These are phyloP conservation scores for Scedosporium boydii DNA, from an alignment of 2,329 filamentous ascomycete species.

Conservation along the genomic window DNA sequence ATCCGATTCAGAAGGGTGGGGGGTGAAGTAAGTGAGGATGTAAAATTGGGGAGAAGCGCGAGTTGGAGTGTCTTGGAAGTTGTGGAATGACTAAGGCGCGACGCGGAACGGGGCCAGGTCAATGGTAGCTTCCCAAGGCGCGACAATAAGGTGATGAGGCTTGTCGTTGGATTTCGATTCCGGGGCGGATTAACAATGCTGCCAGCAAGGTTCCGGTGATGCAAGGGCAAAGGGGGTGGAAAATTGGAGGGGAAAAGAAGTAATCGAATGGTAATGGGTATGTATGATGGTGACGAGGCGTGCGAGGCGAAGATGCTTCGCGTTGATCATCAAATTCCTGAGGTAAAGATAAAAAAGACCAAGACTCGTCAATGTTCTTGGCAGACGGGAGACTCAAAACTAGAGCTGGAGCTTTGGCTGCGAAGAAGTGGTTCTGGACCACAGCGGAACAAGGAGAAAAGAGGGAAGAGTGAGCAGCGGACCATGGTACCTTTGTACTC, in stretches of 20 bases:
- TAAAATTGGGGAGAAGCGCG: too few species aligned
- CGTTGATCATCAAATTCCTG: not conserved
- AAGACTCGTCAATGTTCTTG: not conserved
- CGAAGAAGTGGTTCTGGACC: not conserved
- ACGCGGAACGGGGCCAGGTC: too few species aligned
- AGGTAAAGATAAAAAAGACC: not conserved
- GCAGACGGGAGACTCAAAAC: not conserved
- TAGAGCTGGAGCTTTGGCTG: not conserved
- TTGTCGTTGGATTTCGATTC: too few species aligned
- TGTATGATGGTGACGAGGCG: not conserved
- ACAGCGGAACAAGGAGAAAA: conserved; percentile 1
- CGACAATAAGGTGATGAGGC: too few species aligned
- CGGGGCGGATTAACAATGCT: too few species aligned
- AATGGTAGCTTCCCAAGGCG: too few species aligned
- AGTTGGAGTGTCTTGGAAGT: too few species aligned
- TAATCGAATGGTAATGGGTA: not conserved
- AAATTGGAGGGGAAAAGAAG: not conserved
- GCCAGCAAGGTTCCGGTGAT: not conserved
- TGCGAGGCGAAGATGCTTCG: not conserved
- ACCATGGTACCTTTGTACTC: conserved; percentile 7
- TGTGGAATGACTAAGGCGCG: too few species aligned
- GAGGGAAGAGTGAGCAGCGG: conserved; percentile 1
- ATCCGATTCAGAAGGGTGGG: too few species aligned
- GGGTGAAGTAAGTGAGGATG: too few species aligned
- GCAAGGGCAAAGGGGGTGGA: not conserved